phyloP scores from a whole-genome alignment of 1,284 basidiomycete species.

The Takashimella tepidaria region DNA sequence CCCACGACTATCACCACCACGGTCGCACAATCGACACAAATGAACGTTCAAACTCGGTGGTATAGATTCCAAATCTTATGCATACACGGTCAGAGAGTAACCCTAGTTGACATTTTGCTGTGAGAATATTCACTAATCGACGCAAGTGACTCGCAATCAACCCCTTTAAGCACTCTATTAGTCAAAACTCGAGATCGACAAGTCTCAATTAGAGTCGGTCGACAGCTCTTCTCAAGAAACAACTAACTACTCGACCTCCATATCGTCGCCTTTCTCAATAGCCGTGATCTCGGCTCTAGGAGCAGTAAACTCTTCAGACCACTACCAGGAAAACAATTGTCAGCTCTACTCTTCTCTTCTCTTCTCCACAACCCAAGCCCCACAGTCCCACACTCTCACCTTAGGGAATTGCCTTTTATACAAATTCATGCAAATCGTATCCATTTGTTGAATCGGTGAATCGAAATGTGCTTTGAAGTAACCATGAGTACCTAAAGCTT shows the following conservation, averaged over 20 bases:
- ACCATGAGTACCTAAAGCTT: slow-evolving; percentile 94
- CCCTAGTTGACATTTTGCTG: too few species aligned
- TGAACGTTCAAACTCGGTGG: too few species aligned
- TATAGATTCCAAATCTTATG: too few species aligned
- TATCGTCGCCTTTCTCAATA: background rate
- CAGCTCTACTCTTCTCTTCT: background rate
- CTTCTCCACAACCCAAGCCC: background rate
- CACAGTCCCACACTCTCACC: slow-evolving; percentile 54
- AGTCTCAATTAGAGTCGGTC: too few species aligned
- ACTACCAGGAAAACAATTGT: background rate
- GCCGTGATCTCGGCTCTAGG: background rate
- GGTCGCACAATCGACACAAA: too few species aligned
- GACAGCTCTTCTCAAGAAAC: too few species aligned
- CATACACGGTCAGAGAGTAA: too few species aligned
- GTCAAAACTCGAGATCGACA: too few species aligned
- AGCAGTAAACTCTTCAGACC: background rate
- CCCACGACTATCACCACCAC: too few species aligned
- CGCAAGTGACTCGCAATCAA: too few species aligned
- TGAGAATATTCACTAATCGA: too few species aligned
- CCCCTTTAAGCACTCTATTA: too few species aligned
- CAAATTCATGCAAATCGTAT: slow-evolving; percentile 82
- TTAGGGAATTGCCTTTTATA: slow-evolving; percentile 89
- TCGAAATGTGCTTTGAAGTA: slow-evolving; percentile 99
- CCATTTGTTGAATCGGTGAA: slow-evolving; percentile 92
- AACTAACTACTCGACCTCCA: background rate